A percentile compares a stretch with the other conserved stretches of the same genome.
These are phyloP conservation scores for Alternaria tenuissima DNA, from an alignment of 2,329 filamentous ascomycete species.

Conservation along the genomic window DNA sequence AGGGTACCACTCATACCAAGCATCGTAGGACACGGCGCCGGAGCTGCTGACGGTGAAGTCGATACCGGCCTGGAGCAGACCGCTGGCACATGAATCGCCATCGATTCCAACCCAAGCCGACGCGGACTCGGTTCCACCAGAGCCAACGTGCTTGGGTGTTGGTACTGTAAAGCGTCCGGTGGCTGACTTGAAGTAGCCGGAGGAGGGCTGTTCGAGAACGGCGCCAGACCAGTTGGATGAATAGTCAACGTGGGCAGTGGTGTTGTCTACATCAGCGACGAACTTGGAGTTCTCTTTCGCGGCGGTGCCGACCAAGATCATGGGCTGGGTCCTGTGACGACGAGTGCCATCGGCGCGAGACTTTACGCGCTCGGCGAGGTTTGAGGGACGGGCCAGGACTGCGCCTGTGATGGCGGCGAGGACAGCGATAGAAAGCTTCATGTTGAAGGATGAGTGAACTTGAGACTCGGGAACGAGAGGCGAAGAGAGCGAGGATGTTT, in stretches of 20 bases:
- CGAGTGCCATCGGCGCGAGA: slow-evolving; percentile 24
- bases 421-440: slow-evolving; percentile 26
- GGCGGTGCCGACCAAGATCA: slow-evolving; percentile 22
- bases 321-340: slow-evolving; percentile 25
- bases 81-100: slow-evolving; percentile 63
- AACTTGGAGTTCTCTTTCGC: slow-evolving; percentile 20
- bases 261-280: slow-evolving; percentile 31
- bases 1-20: slow-evolving; percentile 71
- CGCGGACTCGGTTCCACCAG: slow-evolving; percentile 54
- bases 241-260: slow-evolving; percentile 59
- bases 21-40: slow-evolving; percentile 57
- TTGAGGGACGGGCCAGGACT: slow-evolving; percentile 23
- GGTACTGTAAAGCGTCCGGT: slow-evolving; percentile 64
- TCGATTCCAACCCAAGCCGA: slow-evolving; percentile 70
- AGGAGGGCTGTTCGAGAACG: slow-evolving; percentile 53
- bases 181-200: slow-evolving; percentile 62
- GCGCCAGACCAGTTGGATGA: slow-evolving; percentile 68
- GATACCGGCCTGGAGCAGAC: slow-evolving; percentile 66
- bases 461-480: background rate
- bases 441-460: background rate
- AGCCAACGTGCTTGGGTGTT: slow-evolving; percentile 53
- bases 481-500: background rate
- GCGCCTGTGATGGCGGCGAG: slow-evolving; percentile 21
- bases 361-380: slow-evolving; percentile 24
- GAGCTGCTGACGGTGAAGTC: slow-evolving; percentile 58